Conservation (phyloP, 805 yeast genomes). For the Cyberlindnera mississippiensis region DNA sequence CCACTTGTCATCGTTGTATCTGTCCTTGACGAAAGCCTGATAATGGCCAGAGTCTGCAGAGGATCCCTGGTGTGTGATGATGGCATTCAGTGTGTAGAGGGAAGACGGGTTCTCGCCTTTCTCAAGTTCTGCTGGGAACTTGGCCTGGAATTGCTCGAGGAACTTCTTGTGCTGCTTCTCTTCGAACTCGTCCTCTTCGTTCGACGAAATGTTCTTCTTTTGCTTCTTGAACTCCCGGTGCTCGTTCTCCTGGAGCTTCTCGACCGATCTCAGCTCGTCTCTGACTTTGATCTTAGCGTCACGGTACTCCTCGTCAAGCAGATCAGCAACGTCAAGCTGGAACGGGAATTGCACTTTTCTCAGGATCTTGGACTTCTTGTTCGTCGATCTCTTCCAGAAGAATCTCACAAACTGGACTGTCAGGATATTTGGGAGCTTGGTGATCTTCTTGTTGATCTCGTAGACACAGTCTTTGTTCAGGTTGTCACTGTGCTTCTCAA, state of each 20-base stretch:
- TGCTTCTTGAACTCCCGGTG: slow-evolving; percentile 65
- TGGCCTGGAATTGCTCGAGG: slow-evolving; percentile 39
- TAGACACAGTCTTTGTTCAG: slow-evolving; percentile 70
- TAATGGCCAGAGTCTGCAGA: slow-evolving; percentile 98
- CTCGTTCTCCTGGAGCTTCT: slow-evolving; percentile 69
- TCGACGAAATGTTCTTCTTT: slow-evolving; percentile 39
- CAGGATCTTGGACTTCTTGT: slow-evolving; percentile 86
- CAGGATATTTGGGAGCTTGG: slow-evolving; percentile 79
- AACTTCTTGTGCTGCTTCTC: slow-evolving; percentile 51
- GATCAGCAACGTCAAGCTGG: slow-evolving; percentile 81
- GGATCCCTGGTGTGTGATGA: slow-evolving; percentile 92
- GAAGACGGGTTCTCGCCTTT: slow-evolving; percentile 82
- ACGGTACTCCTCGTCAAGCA: slow-evolving; percentile 76
- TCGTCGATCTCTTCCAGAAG: slow-evolving; percentile 91
- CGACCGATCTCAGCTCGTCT: slow-evolving; percentile 72
- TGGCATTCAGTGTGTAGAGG: slow-evolving; percentile 75
- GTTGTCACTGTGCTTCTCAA: slow-evolving; percentile 72
- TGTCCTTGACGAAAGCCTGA: slow-evolving; percentile 82
- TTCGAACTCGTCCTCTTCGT: slow-evolving; percentile 48
- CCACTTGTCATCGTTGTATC: slow-evolving; percentile 76
- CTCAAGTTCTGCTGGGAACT: slow-evolving; percentile 43
- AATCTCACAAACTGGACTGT: slow-evolving; percentile 93
- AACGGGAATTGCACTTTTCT: slow-evolving; percentile 95
- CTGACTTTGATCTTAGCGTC: slow-evolving; percentile 63
- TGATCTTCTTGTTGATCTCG: slow-evolving; percentile 54